These are phyloP conservation scores for Silene conica DNA, from an alignment of 148 eudicot species.

Conservation along the genomic window DNA sequence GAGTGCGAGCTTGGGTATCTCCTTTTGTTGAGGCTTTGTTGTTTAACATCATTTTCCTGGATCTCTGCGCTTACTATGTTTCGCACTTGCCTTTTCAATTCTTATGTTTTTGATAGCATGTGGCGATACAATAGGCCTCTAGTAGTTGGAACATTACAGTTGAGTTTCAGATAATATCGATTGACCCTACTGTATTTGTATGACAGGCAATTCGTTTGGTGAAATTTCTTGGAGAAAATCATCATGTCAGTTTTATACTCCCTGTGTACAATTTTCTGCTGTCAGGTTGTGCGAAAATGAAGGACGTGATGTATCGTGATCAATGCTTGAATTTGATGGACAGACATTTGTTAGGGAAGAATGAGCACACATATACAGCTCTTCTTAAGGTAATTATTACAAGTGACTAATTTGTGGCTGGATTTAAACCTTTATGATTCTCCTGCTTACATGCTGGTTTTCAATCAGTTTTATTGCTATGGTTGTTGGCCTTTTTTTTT, in stretches of 20 bases:
- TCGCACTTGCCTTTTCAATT: background rate
- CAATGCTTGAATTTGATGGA: slow-evolving; percentile 84
- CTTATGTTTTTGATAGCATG: background rate
- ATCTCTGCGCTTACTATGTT: slow-evolving; percentile 1
- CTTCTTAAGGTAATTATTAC: slow-evolving; percentile 72
- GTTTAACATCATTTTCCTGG: background rate
- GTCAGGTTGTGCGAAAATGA: slow-evolving; percentile 43
- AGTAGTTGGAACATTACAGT: background rate
- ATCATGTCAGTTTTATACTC: slow-evolving; percentile 40
- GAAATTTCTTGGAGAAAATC: slow-evolving; percentile 41
- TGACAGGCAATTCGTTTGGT: slow-evolving; percentile 63
- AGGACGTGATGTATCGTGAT: slow-evolving; percentile 39
- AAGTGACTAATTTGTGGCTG: background rate
- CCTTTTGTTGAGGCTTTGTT: background rate
- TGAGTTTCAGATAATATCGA: background rate
- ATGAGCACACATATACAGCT: slow-evolving; percentile 53
- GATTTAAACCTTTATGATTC: background rate
- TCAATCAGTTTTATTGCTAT: background rate
- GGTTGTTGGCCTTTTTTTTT: background rate
- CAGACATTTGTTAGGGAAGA: slow-evolving; percentile 53
- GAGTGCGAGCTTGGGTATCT: background rate
- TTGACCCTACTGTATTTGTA: slow-evolving; percentile 2
- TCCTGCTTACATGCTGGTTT: background rate
- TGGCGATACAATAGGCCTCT: background rate
- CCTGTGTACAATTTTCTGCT: slow-evolving; percentile 53